A percentile compares a stretch with the other conserved stretches of the same genome.
Conservation (phyloP, 345 rosid species). For the Eucalyptus regnans region DNA sequence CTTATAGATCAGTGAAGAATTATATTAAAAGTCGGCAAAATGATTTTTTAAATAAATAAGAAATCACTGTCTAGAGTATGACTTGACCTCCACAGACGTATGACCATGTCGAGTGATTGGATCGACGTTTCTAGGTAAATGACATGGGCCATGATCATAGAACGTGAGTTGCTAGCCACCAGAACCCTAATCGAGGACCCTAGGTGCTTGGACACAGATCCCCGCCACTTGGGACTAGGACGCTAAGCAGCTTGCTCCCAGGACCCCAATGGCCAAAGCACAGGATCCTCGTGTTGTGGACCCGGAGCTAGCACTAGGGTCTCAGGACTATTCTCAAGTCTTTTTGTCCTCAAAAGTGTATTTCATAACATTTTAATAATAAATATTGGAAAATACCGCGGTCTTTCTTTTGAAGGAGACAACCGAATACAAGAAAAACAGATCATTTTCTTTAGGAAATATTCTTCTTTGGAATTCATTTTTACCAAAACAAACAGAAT, state of each 20-base stretch:
- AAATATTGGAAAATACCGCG: background rate
- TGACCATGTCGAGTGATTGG: background rate
- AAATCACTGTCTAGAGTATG: background rate
- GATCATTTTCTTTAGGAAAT: background rate
- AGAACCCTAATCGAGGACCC: background rate
- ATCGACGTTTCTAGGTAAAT: background rate
- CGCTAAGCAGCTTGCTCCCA: background rate
- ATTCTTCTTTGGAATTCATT: background rate
- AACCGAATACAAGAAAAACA: background rate
- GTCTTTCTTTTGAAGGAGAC: background rate
- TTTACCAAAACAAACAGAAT: too few relatives aligned
- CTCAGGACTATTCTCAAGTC: background rate
- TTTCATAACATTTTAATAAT: background rate
- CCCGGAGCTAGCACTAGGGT: background rate
- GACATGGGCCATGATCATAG: background rate
- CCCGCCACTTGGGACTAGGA: background rate
- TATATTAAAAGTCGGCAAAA: fast-evolving
- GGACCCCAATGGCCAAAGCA: background rate
- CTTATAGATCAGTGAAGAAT: background rate
- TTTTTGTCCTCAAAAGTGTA: background rate
- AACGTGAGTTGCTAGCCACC: background rate
- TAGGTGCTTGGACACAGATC: background rate
- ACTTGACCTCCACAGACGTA: background rate
- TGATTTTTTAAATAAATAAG: background rate
- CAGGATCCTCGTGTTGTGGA: background rate